These are phyloP conservation scores for Daldinia caldariorum DNA, from an alignment of 495 filamentous ascomycete genomes.

Conservation along the genomic window DNA sequence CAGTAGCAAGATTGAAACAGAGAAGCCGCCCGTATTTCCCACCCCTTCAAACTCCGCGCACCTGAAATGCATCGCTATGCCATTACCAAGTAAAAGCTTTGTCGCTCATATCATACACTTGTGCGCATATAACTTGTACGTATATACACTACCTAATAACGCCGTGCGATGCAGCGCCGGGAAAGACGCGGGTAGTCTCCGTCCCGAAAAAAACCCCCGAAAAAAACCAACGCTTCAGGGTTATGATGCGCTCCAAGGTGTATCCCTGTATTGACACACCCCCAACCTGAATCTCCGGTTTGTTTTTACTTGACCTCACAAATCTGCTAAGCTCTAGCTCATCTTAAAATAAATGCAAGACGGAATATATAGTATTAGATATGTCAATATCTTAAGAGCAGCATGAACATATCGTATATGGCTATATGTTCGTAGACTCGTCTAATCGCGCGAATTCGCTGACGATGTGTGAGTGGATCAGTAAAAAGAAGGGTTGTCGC, in stretches of 20 bases:
- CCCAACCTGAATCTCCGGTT: constrained; percentile 13
- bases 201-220: not conserved
- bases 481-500: constrained; percentile 15
- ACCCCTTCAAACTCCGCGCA: constrained; percentile 16
- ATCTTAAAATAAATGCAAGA: not conserved
- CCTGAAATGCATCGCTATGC: constrained; percentile 42
- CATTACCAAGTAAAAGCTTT: constrained; percentile 9
- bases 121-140: constrained; percentile 33
- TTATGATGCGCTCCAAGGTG: not conserved
- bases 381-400: constrained; percentile 7
- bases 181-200: not conserved
- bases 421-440: not conserved
- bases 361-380: not conserved
- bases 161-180: constrained; percentile 4
- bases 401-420: constrained; percentile 7
- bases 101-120: constrained; percentile 34
- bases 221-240: not conserved
- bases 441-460: not conserved
- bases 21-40: constrained; percentile 6
- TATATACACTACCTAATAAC: constrained; percentile 35
- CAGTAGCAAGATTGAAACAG: constrained; percentile 20
- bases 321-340: not conserved
- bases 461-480: not conserved
- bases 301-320: not conserved
- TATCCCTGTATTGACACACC: not conserved